Conservation (phyloP, 2,329 filamentous ascomycete genomes). For the Alternaria panax region DNA sequence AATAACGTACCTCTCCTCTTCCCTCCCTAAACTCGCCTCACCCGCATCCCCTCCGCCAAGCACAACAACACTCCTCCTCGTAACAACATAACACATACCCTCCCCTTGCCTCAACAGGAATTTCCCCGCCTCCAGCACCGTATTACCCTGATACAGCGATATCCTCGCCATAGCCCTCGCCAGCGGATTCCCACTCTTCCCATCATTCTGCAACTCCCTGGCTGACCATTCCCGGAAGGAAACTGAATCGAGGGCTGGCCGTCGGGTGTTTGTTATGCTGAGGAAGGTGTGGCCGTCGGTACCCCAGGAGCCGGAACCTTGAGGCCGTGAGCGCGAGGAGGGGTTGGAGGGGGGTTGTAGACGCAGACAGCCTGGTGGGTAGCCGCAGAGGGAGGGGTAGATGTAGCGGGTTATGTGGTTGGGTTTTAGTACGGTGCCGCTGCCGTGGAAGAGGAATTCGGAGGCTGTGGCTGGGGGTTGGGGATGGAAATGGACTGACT, state of each 20-base stretch:
- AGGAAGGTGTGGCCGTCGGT: constrained; percentile 12
- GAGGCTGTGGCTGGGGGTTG: background rate
- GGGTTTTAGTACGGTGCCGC: constrained; percentile 16
- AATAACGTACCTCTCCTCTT: constrained; percentile 17
- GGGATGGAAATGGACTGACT: background rate
- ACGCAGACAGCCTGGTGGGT: constrained; percentile 8
- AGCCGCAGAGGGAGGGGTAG: constrained; percentile 17
- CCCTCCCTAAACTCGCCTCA: constrained; percentile 1
- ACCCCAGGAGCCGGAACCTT: constrained; percentile 15
- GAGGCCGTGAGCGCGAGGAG: constrained; percentile 13
- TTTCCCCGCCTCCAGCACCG: constrained; percentile 19
- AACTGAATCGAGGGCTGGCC: background rate
- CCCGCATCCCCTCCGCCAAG: background rate
- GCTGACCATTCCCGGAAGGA: background rate
- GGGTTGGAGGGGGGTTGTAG: constrained; percentile 15
- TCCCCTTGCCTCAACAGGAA: constrained; percentile 11
- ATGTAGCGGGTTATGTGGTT: constrained; percentile 28
- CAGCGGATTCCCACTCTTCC: constrained; percentile 15
- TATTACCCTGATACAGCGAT: constrained; percentile 19
- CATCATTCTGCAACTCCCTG: constrained; percentile 2
- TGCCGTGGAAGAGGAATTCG: constrained; percentile 23
- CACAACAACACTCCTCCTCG: constrained; percentile 6
- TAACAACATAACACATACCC: constrained; percentile 1
- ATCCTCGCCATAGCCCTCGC: constrained; percentile 25
- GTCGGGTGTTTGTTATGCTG: constrained; percentile 5